Evolutionary conservation across 2,329 filamentous ascomycete species (phyloP).

Genomic region (Cryphonectria carpinicola): DNA sequence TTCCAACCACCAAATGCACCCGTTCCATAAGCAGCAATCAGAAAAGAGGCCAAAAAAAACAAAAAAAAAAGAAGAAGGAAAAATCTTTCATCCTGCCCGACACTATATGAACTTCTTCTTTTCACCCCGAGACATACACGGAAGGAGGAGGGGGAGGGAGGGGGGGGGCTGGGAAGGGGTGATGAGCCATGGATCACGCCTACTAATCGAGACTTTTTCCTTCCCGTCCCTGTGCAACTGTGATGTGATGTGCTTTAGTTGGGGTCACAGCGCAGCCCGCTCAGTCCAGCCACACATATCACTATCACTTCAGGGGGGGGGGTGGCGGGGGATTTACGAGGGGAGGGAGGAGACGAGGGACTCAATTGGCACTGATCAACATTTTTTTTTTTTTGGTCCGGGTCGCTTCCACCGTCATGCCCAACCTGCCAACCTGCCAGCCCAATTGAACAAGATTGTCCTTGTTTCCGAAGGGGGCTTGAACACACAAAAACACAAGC

Average conservation of each 20-base stretch:
- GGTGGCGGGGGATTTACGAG: background rate
- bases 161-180: no score
- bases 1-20: background rate
- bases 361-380: background rate
- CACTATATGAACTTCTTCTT: background rate
- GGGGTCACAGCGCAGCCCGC: conserved; percentile 11
- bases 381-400: background rate
- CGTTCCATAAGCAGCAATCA: background rate
- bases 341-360: background rate
- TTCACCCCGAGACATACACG: background rate
- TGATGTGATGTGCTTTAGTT: conserved; percentile 2
- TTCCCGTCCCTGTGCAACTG: background rate
- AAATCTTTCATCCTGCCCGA: background rate
- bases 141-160: no score
- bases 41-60: no score
- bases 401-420: background rate
- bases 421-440: background rate
- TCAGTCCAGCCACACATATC: background rate
- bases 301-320: background rate
- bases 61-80: background rate
- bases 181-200: background rate
- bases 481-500: no score
- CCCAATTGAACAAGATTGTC: background rate
- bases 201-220: background rate
- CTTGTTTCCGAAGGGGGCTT: background rate